Conservation (phyloP, 345 rosid genomes). For the Psidium guajava region DNA sequence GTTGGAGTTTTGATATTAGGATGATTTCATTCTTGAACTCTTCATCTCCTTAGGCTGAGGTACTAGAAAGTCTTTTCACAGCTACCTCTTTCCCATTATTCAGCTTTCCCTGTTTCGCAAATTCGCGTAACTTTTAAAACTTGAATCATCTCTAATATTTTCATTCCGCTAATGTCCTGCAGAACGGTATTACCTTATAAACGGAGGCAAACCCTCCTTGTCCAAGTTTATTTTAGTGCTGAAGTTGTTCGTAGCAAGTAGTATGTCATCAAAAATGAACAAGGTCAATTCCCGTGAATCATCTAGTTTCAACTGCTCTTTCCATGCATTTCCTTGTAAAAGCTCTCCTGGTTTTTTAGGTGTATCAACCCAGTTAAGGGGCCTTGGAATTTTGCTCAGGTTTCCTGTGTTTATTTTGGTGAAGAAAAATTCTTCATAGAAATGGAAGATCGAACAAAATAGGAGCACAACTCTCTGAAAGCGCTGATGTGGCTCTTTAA, state of each 20-base stretch:
- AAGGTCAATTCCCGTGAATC: background rate
- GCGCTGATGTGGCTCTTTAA: background rate
- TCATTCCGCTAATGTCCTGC: background rate
- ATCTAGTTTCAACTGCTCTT: background rate
- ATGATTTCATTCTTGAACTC: constrained; percentile 51
- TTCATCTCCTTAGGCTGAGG: constrained; percentile 45
- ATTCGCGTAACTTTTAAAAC: background rate
- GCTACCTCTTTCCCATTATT: constrained; percentile 35
- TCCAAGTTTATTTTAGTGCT: background rate
- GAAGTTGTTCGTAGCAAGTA: background rate
- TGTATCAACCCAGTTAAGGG: background rate
- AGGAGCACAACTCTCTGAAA: background rate
- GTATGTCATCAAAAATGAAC: background rate
- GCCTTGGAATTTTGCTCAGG: background rate
- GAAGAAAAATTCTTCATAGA: background rate
- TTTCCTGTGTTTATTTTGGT: background rate
- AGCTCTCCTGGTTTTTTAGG: background rate
- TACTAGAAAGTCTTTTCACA: constrained; percentile 42
- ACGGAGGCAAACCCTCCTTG: constrained; percentile 3
- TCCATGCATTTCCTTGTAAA: background rate
- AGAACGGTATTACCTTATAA: background rate
- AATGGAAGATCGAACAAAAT: background rate
- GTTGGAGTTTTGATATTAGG: constrained; percentile 48
- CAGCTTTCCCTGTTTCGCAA: constrained; percentile 29
- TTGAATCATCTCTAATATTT: background rate